These are phyloP conservation scores for Tylopilus sp. DNA, from an alignment of 768 basidiomycete species.

Conservation along the genomic window DNA sequence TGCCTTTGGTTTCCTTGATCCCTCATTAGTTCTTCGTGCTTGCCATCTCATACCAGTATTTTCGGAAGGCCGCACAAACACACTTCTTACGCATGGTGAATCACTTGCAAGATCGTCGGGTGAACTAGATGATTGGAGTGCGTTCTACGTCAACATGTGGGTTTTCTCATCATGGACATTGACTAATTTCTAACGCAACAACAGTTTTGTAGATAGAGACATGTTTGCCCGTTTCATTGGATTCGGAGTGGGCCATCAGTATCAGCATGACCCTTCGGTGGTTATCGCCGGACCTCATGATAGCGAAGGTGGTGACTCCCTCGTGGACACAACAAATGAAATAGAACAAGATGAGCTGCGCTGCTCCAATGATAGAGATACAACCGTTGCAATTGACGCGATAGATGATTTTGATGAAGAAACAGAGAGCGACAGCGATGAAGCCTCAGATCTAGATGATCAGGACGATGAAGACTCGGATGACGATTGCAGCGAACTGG, in stretches of 20 bases:
- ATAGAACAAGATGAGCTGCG: no score
- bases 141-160: slow-evolving; percentile 18
- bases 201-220: background rate
- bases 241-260: background rate
- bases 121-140: slow-evolving; percentile 6
- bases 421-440: no score
- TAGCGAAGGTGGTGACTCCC: no score
- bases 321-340: no score
- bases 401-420: no score
- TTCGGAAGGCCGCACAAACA: slow-evolving; percentile 13
- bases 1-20: slow-evolving; percentile 10
- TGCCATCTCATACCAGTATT: slow-evolving; percentile 28
- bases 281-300: no score
- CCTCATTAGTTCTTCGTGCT: slow-evolving; percentile 10
- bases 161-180: background rate
- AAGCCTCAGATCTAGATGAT: no score
- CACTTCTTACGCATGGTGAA: slow-evolving; percentile 2
- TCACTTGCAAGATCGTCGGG: background rate
- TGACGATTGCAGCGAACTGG: no score
- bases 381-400: no score
- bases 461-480: no score
- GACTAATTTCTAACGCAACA: background rate
- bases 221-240: background rate
- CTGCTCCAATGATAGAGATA: no score
- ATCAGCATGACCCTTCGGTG: no score